Conservation (phyloP, 1,284 basidiomycete species). For the Coriolopsis trogii region DNA sequence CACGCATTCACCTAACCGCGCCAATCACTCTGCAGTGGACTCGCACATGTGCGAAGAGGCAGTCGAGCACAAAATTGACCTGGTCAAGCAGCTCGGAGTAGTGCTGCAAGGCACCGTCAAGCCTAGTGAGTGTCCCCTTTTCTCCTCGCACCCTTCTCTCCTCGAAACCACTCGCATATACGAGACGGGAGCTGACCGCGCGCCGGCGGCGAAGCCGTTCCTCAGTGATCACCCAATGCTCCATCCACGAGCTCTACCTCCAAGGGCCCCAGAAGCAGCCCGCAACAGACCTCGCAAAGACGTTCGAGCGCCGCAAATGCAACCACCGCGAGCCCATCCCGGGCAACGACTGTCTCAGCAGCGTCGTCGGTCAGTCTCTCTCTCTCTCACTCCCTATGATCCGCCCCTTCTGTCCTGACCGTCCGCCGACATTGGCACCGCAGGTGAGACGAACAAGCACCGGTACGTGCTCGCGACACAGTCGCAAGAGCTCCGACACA, state of each 20-base stretch:
- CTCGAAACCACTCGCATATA: background rate
- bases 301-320: conserved; percentile 91
- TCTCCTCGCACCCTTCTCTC: conserved; percentile 8
- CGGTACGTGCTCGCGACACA: conserved; percentile 88
- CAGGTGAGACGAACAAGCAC: conserved; percentile 88
- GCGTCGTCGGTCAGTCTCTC: conserved; percentile 73
- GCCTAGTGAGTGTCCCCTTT: conserved; percentile 65
- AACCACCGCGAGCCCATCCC: conserved; percentile 87
- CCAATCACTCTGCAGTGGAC: too few species aligned
- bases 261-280: conserved; percentile 72
- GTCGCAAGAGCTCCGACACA: conserved; percentile 65
- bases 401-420: background rate
- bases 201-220: conserved; percentile 44
- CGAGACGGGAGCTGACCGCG: conserved; percentile 6
- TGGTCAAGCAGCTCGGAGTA: conserved; percentile 70
- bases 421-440: background rate
- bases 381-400: background rate
- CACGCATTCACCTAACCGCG: too few species aligned
- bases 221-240: conserved; percentile 96
- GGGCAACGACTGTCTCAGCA: conserved; percentile 82
- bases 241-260: conserved; percentile 88
- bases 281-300: conserved; percentile 87
- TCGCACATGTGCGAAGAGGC: conserved; percentile 82
- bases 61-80: conserved; percentile 70
- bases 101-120: conserved; percentile 87